Evolutionary conservation across 2,329 filamentous ascomycete species (phyloP), one percentile per base, ranked within the genome.

Genomic region (Orbilia oligospora): DNA sequence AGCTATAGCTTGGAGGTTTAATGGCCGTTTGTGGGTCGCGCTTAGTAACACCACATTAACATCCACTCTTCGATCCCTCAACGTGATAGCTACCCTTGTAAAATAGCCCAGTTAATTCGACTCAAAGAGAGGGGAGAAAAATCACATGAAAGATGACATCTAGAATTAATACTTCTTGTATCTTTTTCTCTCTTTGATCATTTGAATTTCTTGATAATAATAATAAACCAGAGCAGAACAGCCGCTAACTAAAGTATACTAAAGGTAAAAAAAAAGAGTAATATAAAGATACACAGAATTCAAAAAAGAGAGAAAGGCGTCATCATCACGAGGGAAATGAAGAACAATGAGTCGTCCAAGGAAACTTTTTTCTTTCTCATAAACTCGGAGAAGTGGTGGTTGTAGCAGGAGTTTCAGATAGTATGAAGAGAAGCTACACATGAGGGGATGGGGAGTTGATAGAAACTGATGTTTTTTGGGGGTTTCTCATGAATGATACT

Each of bases 401-500:
- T 3, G 18, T 22, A 30, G 18, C 20, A 41, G 18, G 33, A 16
- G 30, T 33, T 1, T 9, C 6, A 36, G 33, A 36, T 8, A 27
- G 38, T n/a, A 24, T n/a, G 18, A 41, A 22, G 30, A 16, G 33
- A 16, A 58, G 27, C 27, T 30, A 30, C 27, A 30, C 6, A 6
- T 30, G 27, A 30, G 27, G 27, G 27, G 27, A 30, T 30, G 6
- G 27, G 55, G 18, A 14, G 14, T 36, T 56, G 51, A 56, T 56
- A 36, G 18, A 27, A 56, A 56, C 30, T 36, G 16, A 9, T 9
- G 9, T 8, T 36, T 36, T 36, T 51, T 24, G 14, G 14, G 16
- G 51, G 24, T 36, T 36, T 56, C 30, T 61, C 36, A 61, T 61
- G 56, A 44, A 66, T 64, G 33, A 20, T 72, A 72, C 46, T 72